A percentile compares a stretch with the other conserved stretches of the same genome.
phyloP scores from a whole-genome alignment of 1,284 basidiomycete genomes.

The Ustilago vetiveriae region DNA sequence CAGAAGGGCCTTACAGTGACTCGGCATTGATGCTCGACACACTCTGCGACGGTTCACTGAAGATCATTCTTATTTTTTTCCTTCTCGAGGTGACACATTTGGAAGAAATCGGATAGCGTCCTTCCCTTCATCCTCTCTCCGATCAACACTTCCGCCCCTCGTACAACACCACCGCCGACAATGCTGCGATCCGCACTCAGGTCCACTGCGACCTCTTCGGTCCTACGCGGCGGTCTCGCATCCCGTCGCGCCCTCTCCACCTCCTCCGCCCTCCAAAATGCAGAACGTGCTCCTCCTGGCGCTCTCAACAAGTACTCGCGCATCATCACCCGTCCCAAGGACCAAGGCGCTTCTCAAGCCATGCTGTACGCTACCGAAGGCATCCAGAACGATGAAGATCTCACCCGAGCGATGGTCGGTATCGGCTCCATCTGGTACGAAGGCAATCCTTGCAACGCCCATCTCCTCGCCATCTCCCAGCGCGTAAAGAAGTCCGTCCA shows the following conservation, averaged over 20 bases:
- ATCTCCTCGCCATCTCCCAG: conserved; percentile 62
- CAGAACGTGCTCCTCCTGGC: conserved; percentile 53
- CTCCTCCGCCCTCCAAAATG: conserved; percentile 12
- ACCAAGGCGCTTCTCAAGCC: conserved; percentile 66
- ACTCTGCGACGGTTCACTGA: no score
- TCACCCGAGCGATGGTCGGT: conserved; percentile 65
- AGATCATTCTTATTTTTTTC: no score
- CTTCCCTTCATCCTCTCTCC: neutral
- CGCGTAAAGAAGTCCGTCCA: conserved; percentile 58
- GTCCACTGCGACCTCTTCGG: conserved; percentile 15
- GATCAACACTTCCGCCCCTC: neutral
- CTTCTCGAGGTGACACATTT: no score
- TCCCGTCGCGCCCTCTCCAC: conserved; percentile 31
- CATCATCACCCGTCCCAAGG: conserved; percentile 64
- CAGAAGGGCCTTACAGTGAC: conserved; percentile 10
- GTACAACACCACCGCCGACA: neutral
- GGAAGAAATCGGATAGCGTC: conserved; percentile 7
- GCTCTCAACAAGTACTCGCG: conserved; percentile 62
- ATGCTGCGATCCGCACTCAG: conserved; percentile 37
- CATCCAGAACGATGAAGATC: conserved; percentile 61
- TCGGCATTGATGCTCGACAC: conserved; percentile 7
- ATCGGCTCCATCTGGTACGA: conserved; percentile 66
- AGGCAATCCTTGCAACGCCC: conserved; percentile 66
- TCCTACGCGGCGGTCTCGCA: conserved; percentile 22
- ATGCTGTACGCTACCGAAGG: conserved; percentile 66